phyloP scores from a whole-genome alignment of 306 rosid species.

The Betula pendula region DNA sequence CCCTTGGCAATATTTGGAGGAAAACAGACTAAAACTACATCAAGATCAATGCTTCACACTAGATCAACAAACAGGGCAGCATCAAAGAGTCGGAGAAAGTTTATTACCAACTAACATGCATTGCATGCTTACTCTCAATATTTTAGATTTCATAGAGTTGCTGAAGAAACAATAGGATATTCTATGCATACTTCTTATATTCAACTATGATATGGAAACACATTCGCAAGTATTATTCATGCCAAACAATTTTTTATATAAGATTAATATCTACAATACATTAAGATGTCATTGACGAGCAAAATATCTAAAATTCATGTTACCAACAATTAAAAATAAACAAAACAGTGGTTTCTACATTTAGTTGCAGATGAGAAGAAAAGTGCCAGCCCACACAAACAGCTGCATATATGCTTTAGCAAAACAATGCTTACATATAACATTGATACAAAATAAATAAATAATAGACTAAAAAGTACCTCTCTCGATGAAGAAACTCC shows the following conservation, averaged over 20 bases:
- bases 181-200: neutral
- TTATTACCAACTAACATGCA: neutral
- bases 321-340: neutral
- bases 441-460: neutral
- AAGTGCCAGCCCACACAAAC: too few relatives aligned
- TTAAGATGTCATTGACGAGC: neutral
- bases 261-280: neutral
- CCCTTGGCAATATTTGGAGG: neutral
- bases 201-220: neutral
- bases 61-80: neutral
- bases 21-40: neutral
- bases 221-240: neutral
- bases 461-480: constrained; percentile 34
- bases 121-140: neutral
- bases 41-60: neutral
- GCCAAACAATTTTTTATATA: neutral
- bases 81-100: neutral
- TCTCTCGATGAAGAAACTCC: constrained; percentile 96
- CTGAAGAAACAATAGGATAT: neutral
- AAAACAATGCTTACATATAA: neutral
- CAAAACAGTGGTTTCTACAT: neutral
- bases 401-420: neutral
- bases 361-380: neutral
- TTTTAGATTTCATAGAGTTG: neutral
- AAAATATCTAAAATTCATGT: neutral